Percentiles rank a stretch among this genome's conserved stretches.
Conservation (phyloP, 257 asterid species). For the Rauvolfia tetraphylla region DNA sequence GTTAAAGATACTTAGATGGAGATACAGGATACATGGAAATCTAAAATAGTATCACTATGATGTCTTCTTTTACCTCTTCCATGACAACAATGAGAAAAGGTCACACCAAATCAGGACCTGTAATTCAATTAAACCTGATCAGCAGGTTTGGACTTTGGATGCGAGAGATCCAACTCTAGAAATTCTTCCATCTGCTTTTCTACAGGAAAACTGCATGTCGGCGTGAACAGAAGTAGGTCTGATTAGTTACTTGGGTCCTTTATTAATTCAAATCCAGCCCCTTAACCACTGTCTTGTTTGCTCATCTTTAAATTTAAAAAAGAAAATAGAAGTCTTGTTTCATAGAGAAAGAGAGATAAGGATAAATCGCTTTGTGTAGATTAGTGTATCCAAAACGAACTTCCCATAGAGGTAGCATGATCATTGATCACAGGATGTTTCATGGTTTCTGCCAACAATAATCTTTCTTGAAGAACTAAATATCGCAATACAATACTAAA, state of each 20-base stretch:
- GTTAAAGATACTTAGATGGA: neutral
- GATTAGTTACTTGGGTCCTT: neutral
- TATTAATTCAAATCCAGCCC: neutral
- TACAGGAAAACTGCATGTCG: neutral
- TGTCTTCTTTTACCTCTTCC: no score
- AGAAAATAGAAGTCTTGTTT: no score
- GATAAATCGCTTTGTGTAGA: neutral
- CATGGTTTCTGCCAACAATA: neutral
- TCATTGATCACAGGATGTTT: neutral
- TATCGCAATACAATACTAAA: neutral
- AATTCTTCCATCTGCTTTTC: neutral
- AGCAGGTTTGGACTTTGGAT: no score
- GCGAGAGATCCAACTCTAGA: neutral
- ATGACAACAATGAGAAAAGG: no score
- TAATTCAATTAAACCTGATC: no score
- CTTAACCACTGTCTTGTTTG: neutral
- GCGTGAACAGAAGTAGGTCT: neutral
- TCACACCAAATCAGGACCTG: no score
- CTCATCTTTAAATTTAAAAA: no score
- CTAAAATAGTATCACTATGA: no score
- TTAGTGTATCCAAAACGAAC: neutral
- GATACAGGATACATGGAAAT: neutral
- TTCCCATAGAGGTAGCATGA: neutral
- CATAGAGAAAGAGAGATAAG: neutral
- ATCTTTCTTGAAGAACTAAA: neutral